Conservation (phyloP, 306 rosid genomes). For the Ceratonia siliqua region DNA sequence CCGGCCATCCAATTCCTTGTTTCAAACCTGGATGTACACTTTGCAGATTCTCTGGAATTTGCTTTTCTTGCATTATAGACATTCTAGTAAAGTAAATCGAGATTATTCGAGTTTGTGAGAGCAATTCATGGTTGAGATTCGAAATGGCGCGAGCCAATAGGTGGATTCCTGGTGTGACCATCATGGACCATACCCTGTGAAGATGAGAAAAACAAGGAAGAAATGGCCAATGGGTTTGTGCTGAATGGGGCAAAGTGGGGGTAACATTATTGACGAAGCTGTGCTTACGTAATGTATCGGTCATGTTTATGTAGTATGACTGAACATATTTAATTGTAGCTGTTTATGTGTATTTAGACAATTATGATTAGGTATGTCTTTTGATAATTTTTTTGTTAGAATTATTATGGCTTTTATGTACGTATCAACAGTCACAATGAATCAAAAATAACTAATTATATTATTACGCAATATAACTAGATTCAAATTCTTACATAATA, state of each 20-base stretch:
- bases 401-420: too few species aligned
- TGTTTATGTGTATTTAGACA: conserved; percentile 14
- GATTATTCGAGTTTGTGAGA: conserved; percentile 44
- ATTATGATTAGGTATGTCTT: not conserved
- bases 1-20: not conserved
- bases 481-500: too few species aligned
- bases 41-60: not conserved
- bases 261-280: conserved; percentile 34
- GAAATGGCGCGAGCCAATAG: conserved; percentile 41
- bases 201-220: conserved; percentile 39
- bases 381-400: too few species aligned
- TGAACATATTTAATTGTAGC: too few species aligned
- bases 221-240: not conserved
- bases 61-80: conserved; percentile 33
- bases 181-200: conserved; percentile 35
- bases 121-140: conserved; percentile 37
- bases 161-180: conserved; percentile 39
- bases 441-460: too few species aligned
- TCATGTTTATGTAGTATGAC: conserved; percentile 33
- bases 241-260: conserved; percentile 19
- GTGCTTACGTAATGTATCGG: conserved; percentile 26
- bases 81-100: conserved; percentile 29
- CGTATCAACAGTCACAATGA: too few species aligned
- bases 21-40: not conserved
- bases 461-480: too few species aligned